Evolutionary conservation across 139 green algal genomes (phyloP).

Genomic region (Tetraselmis chui): DNA sequence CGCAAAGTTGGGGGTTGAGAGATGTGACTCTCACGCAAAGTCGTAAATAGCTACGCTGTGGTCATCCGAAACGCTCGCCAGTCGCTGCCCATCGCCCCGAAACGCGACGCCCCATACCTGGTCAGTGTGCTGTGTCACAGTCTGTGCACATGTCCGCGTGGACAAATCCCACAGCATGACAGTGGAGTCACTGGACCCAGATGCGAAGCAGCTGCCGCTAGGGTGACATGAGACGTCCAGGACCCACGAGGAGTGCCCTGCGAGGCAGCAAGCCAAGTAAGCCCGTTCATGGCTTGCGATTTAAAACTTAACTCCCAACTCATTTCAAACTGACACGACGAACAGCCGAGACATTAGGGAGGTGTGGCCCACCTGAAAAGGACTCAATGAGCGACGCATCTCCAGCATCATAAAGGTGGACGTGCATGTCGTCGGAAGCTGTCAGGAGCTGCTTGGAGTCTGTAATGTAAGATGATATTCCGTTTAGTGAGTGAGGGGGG

Average conservation of each 20-base stretch:
- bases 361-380: constrained; percentile 52
- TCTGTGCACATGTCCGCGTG: constrained; percentile 62
- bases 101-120: constrained; percentile 75
- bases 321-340: no score
- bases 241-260: constrained; percentile 87
- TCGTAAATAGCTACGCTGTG: constrained; percentile 46
- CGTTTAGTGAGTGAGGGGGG: no score
- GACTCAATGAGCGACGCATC: constrained; percentile 62
- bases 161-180: constrained; percentile 85
- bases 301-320: no score
- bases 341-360: background rate
- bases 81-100: constrained; percentile 36
- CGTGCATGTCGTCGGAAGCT: constrained; percentile 86
- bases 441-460: constrained; percentile 72
- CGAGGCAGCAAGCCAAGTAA: background rate
- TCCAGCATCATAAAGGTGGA: constrained; percentile 81
- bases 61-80: constrained; percentile 64
- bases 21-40: constrained; percentile 19
- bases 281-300: no score
- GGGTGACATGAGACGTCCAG: constrained; percentile 69
- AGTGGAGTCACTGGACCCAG: constrained; percentile 60
- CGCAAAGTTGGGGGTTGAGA: no score
- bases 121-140: constrained; percentile 60
- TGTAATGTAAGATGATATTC: no score
- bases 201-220: constrained; percentile 55